Base-by-base conservation (phyloP, 2,329 filamentous ascomycete genomes). In the Penicillium sp. region DNA sequence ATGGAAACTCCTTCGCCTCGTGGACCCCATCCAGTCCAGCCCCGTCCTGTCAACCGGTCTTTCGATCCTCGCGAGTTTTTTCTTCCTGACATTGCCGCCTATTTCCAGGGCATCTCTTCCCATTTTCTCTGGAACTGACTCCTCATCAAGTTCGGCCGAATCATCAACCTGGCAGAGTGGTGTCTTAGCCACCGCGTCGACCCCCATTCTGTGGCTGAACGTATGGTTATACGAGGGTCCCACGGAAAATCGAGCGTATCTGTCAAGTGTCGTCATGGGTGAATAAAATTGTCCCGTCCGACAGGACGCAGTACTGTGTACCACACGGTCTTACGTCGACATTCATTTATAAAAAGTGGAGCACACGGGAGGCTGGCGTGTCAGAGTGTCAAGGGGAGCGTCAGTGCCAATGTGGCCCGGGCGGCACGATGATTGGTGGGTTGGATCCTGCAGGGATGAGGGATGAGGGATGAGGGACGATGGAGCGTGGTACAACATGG, bases 271-370 rank as follows among this genome's bases (percentile, higher is more conserved):
- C 69, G 69, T 71, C 69, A 70, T 69, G 1, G 37, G 26, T 1
- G n/a, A 16, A 43, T n/a, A 3, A 7, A 22, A 42, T 38, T 19
- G 42, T 42, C 46, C 19, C 30, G 25, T 48, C 4, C 19, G 11
- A 26, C 25, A 28, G 19, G 19, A 22, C 19, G 19, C 19, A 22
- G 19, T 22, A 22, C 19, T 22, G 19, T 22, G 19, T 22, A 22
- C 19, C 19, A 22, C 19, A 22, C 19, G 45, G 52, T 62, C 61
- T 64, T 65, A 68, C 68, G 66, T 69, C 67, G 57, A 58, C 55
- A 40, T 68, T 69, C 65, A 70, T 70, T 52, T 70, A 70, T 68
- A 68, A 65, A 65, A 63, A 61, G 65, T 65, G 66, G 66, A 54
- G 38, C 48, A 26, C 26, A 33, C 30, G 30, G 28, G n/a, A 22